Evolutionary conservation across 2,329 filamentous ascomycete genomes (phyloP), one percentile per base, ranked within the genome.

Genomic region (Trichophyton verrucosum): DNA sequence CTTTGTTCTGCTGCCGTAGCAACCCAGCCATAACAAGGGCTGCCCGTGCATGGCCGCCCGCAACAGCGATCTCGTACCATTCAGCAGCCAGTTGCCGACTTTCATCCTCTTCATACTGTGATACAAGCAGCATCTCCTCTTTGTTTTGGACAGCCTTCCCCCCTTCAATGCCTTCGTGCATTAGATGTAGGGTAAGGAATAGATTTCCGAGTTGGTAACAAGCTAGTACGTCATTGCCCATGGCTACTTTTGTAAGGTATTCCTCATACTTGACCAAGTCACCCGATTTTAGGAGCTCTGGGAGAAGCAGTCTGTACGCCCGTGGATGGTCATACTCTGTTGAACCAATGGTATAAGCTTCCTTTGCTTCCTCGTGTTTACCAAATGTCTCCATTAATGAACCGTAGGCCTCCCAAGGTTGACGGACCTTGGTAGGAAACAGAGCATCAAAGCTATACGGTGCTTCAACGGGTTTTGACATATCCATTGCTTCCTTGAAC

Each of bases 141-240:
- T 30, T 55, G 7, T 51, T 55, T 15, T 8, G 17, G 13, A 15
- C 30, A 13, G 13, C 3, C 24, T 38, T 15, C 9, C 59, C 20
- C 40, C 38, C 9, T 17, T 36, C 24, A 24, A 13, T 15, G 3
- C 13, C 57, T 11, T 20, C 5, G 20, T 38, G 24, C 24, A 49
- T 47, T 13, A 73, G 49, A 67, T 69, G 58, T 68, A 72, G 62
- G 3, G 61, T 57, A 13, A 62, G 47, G 55, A 76, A 76, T 61
- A 71, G 71, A 53, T 73, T 71, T 2, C 68, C 74, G 7, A 76
- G 65, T 36, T 67, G 68, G n/a, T 67, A 61, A 61, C 70, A 72
- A 2, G 73, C 71, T 4, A 65, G 61, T 1, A 40, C n/a, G 40
- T 72, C 49, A 5, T 69, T 69, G 2, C 65, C 60, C 13, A 68